These are phyloP conservation scores for Penicillium griseofulvum DNA, from an alignment of 2,329 filamentous ascomycete genomes.

Conservation along the genomic window DNA sequence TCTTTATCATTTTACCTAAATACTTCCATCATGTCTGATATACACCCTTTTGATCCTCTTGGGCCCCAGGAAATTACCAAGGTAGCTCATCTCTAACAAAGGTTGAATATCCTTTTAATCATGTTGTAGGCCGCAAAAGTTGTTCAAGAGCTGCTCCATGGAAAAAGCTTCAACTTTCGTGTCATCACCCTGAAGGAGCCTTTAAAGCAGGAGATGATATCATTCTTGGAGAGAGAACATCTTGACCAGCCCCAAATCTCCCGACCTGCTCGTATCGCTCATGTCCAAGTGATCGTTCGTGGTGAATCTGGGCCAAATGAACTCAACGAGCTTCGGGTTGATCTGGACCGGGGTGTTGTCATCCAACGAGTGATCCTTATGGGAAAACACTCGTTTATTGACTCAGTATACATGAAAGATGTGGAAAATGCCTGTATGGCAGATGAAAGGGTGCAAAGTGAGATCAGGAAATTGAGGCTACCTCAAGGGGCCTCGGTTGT, in stretches of 20 bases:
- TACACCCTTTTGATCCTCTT: conserved; percentile 34
- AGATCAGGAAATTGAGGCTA: conserved; percentile 41
- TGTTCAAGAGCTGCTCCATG: conserved; percentile 38
- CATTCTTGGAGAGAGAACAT: conserved; percentile 48
- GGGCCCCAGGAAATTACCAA: conserved; percentile 30
- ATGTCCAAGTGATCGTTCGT: conserved; percentile 36
- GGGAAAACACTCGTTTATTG: conserved; percentile 30
- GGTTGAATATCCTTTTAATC: not conserved
- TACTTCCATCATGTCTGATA: conserved; percentile 16
- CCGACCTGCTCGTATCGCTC: conserved; percentile 39
- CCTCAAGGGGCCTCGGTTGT: conserved; percentile 47
- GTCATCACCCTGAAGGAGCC: conserved; percentile 54
- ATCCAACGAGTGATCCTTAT: conserved; percentile 17
- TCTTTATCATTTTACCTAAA: not conserved
- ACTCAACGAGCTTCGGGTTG: conserved; percentile 24
- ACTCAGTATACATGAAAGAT: conserved; percentile 48
- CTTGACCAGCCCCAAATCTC: conserved; percentile 17
- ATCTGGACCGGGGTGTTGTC: conserved; percentile 17
- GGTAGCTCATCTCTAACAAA: conserved; percentile 13
- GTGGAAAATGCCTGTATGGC: conserved; percentile 50
- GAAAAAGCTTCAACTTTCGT: conserved; percentile 44
- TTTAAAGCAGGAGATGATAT: conserved; percentile 48
- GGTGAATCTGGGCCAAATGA: conserved; percentile 10
- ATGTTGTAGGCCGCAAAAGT: conserved; percentile 21
- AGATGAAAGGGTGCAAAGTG: conserved; percentile 44